Conservation (phyloP, 192 early-diverging fungal species). For the Linnemannia schmuckeri region DNA sequence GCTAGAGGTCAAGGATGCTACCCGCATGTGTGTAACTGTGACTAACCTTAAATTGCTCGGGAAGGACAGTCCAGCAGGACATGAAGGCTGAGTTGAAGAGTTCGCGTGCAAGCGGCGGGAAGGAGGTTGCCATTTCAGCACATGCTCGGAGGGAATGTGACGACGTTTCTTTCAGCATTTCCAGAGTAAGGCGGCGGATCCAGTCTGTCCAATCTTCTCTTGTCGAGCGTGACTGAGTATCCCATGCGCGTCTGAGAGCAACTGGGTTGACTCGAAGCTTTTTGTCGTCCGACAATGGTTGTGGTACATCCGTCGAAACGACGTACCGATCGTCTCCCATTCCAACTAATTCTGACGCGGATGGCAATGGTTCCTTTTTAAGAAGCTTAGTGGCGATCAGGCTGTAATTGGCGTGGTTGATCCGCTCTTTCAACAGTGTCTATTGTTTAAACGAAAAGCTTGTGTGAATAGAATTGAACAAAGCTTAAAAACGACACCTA, state of each 20-base stretch:
- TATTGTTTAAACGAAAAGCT: not conserved
- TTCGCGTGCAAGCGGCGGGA: conserved; percentile 85
- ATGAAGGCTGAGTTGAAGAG: conserved; percentile 98
- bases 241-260: conserved; percentile 88
- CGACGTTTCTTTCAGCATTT: conserved; percentile 95
- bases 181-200: conserved; percentile 90
- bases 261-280: conserved; percentile 89
- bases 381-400: conserved; percentile 77
- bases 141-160: conserved; percentile 95
- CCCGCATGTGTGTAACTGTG: not conserved
- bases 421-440: conserved; percentile 69
- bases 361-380: conserved; percentile 81
- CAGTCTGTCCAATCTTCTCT: conserved; percentile 97
- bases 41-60: conserved; percentile 82
- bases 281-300: conserved; percentile 69
- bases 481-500: not conserved
- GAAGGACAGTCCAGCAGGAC: conserved; percentile 94
- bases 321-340: conserved; percentile 51
- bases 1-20: not conserved
- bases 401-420: conserved; percentile 82
- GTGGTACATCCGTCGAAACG: conserved; percentile 65
- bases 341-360: conserved; percentile 29
- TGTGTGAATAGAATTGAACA: not conserved
- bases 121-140: conserved; percentile 82
- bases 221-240: conserved; percentile 86